A percentile compares a stretch with the other conserved stretches of the same genome.
phyloP scores from a whole-genome alignment of 116 monocot species.

The Trichopus zeylanicus region DNA sequence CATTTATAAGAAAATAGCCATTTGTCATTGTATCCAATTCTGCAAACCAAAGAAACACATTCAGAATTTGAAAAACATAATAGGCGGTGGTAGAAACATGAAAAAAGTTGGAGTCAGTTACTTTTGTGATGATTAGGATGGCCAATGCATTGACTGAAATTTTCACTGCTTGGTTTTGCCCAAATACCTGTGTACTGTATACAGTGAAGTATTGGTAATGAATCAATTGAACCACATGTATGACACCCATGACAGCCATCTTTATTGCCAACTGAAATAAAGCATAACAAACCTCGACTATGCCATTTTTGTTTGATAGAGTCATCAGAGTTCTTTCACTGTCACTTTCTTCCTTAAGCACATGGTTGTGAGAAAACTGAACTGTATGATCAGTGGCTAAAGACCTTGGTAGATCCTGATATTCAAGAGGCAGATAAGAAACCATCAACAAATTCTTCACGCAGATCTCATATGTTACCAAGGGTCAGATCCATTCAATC shows the following conservation, averaged over 20 bases:
- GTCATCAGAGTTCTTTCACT: constrained; percentile 63
- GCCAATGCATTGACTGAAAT: constrained; percentile 68
- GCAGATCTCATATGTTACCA: no score
- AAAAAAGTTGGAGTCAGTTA: constrained; percentile 19
- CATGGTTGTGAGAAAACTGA: constrained; percentile 20
- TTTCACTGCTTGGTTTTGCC: constrained; percentile 67
- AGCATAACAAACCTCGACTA: constrained; percentile 28
- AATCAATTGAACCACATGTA: neutral
- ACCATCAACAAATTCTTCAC: no score
- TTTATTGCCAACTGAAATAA: neutral
- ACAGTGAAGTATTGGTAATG: constrained; percentile 8
- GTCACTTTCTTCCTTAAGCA: constrained; percentile 34
- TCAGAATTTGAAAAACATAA: neutral
- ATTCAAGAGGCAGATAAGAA: constrained; percentile 6
- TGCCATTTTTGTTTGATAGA: constrained; percentile 23
- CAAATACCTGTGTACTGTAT: constrained; percentile 72
- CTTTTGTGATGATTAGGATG: constrained; percentile 39
- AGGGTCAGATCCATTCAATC: no score
- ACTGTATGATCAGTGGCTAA: constrained; percentile 16
- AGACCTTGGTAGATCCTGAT: constrained; percentile 36
- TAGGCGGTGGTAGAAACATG: constrained; percentile 1
- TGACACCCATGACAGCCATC: neutral
- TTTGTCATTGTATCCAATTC: constrained; percentile 71
- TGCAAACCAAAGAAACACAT: constrained; percentile 19
- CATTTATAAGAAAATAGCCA: constrained; percentile 86